phyloP scores from a whole-genome alignment of 169 alveolate genomes.

The Eimeria tenella region DNA sequence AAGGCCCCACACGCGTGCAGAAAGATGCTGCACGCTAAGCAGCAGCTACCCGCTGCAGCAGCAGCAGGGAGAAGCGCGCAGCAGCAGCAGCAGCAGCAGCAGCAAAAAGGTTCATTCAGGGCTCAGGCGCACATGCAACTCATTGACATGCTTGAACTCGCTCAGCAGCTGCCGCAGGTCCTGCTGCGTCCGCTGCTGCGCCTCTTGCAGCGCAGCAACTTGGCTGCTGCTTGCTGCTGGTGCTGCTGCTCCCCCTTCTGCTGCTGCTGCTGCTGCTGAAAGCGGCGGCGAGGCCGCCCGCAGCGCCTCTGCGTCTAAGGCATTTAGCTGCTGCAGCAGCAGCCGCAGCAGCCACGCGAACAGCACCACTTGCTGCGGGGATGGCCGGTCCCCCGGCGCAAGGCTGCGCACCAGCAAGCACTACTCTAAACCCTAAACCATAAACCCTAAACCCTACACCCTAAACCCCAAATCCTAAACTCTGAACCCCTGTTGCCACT shows the following conservation, averaged over 20 bases:
- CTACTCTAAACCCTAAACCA: neutral
- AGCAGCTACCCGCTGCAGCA: neutral
- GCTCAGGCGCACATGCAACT: neutral
- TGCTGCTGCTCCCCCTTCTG: neutral
- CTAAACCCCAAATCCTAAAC: neutral
- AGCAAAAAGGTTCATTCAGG: neutral
- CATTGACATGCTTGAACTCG: constrained; percentile 18
- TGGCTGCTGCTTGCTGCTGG: constrained; percentile 31
- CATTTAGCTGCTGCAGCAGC: constrained; percentile 37
- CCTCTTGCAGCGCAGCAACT: neutral
- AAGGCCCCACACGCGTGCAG: neutral
- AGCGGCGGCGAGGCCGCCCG: constrained; percentile 17
- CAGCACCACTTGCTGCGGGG: constrained; percentile 21
- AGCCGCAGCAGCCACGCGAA: constrained; percentile 42
- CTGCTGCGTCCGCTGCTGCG: constrained; percentile 36
- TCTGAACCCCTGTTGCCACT: no score
- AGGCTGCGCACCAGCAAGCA: neutral
- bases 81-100: neutral
- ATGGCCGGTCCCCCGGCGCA: constrained; percentile 30
- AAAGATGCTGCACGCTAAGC: neutral
- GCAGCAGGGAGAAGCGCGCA: no score
- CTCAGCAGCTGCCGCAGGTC: neutral
- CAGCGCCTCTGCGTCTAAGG: constrained; percentile 2
- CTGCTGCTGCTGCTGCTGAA: constrained; percentile 17
- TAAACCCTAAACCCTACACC: constrained; percentile 28